Percentiles rank a stretch among this genome's conserved stretches.
Evolutionary conservation across 108 stramenopile species (phyloP).

Genomic region (Bacterosira constricta): DNA sequence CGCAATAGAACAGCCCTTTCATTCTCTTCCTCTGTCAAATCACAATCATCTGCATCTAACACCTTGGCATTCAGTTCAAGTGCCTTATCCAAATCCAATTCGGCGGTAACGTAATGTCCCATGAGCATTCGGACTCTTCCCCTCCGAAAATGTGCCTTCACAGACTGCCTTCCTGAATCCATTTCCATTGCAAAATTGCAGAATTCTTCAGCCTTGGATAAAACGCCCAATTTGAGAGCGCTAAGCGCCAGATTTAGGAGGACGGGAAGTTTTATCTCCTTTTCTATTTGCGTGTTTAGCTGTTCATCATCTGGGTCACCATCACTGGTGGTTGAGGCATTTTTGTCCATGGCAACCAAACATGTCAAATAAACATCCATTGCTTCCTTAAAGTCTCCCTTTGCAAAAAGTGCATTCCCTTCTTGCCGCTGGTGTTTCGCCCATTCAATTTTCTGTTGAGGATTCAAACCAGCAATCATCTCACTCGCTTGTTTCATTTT

Average conservation of each 20-base stretch:
- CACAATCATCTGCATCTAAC: not conserved
- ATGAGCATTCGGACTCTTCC: constrained; percentile 69
- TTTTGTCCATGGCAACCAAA: constrained; percentile 63
- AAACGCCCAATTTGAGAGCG: constrained; percentile 76
- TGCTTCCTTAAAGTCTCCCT: constrained; percentile 67
- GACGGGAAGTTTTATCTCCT: constrained; percentile 68
- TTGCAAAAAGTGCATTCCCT: constrained; percentile 68
- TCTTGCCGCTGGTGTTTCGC: constrained; percentile 58
- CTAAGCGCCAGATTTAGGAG: constrained; percentile 85
- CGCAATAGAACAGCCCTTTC: constrained; percentile 32
- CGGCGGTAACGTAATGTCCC: constrained; percentile 62
- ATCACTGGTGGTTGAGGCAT: not conserved
- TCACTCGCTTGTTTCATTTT: constrained; percentile 68
- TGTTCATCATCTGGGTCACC: not conserved
- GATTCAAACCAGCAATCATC: constrained; percentile 36
- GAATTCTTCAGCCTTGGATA: constrained; percentile 77
- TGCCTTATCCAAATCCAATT: constrained; percentile 58
- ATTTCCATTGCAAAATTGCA: constrained; percentile 69
- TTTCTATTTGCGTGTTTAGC: constrained; percentile 9
- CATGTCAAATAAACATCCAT: constrained; percentile 91
- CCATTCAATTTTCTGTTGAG: constrained; percentile 64
- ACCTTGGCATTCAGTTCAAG: constrained; percentile 23
- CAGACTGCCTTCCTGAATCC: constrained; percentile 22
- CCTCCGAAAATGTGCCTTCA: constrained; percentile 75
- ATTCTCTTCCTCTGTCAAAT: constrained; percentile 12